Base-by-base conservation (phyloP, 2,329 filamentous ascomycete genomes). In the Pestalotiopsis sp. region DNA sequence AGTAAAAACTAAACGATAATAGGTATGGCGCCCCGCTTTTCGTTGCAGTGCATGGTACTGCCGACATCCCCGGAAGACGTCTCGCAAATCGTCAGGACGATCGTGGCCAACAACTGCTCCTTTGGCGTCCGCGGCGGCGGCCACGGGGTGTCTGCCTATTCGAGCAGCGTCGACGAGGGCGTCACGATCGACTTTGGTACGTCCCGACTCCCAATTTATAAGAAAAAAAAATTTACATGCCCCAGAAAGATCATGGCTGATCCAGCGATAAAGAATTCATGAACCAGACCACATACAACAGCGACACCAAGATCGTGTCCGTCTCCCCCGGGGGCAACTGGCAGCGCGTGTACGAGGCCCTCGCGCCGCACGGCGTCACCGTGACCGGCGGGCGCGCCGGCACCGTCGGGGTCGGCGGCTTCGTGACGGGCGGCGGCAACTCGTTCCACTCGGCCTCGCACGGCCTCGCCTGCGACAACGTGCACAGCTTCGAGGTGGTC, bases 391-490 rank as follows among this genome's bases (percentile, higher is more conserved):
- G 76, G 5, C 72, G 76, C 11, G 69, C 71, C 13, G 66, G 63
- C 6, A 66, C 61, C 27, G 74, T 77, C 14, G 76, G 75, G n/a
- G 74, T 77, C 7, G 73, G 64, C 11, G 76, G 75, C 55, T 74
- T 77, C 36, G 66, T 73, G 3, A 68, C 71, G 1, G 76, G 76
- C 4, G 75, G 76, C 17, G 76, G 76, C 3, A 71, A 73, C 64
- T 71, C 69, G 3, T 74, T 72, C 64, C 69, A 71, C 57, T 66
- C 69, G 2, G 65, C 38, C 11, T 75, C 76, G 0, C 74, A 81
- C 59, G 85, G 85, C 3, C 82, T 82, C 67, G 81, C 76, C 23
- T 83, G 81, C 65, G 85, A 85, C 68, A 83, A 80, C 45, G 79
- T 86, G 1, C 68, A 76, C 41, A 79, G 77, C 62, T 84, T 76